These are phyloP conservation scores for Diaporthe caulivora DNA, from an alignment of 2,329 filamentous ascomycete species.

Conservation along the genomic window DNA sequence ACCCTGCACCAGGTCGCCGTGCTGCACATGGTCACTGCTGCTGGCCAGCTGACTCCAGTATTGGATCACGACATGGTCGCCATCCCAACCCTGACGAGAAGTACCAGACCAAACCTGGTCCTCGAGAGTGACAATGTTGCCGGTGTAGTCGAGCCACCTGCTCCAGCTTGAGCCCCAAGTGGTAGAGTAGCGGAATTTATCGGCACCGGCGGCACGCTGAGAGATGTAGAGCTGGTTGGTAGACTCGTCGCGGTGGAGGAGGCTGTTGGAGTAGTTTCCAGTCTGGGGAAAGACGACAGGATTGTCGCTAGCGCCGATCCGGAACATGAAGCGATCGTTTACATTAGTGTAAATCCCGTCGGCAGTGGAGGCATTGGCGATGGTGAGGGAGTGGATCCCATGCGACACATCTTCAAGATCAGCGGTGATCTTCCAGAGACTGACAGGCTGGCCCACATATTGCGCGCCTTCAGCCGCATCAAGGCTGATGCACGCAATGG, in stretches of 20 bases:
- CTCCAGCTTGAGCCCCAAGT: conserved; percentile 72
- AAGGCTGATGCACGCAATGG: conserved; percentile 58
- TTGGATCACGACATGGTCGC: conserved; percentile 63
- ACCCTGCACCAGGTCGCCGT: conserved; percentile 60
- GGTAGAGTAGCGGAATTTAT: conserved; percentile 72
- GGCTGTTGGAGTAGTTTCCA: conserved; percentile 69
- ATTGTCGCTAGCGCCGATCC: conserved; percentile 68
- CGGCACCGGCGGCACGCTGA: conserved; percentile 72
- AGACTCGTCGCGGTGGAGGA: conserved; percentile 57
- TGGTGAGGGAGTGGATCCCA: conserved; percentile 69
- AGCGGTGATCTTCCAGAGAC: conserved; percentile 65
- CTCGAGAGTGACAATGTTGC: conserved; percentile 58
- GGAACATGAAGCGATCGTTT: conserved; percentile 72
- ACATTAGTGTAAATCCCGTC: conserved; percentile 61
- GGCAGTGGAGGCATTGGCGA: conserved; percentile 64
- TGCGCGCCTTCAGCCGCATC: conserved; percentile 47
- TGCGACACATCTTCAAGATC: conserved; percentile 68
- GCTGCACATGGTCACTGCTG: conserved; percentile 70
- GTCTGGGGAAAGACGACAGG: conserved; percentile 68
- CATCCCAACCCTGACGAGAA: conserved; percentile 29
- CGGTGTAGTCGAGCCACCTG: conserved; percentile 68
- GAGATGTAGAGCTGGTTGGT: conserved; percentile 57
- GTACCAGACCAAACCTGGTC: conserved; percentile 68
- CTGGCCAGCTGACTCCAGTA: conserved; percentile 72
- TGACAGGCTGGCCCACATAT: conserved; percentile 65